phyloP scores from a whole-genome alignment of 192 early-diverging fungal genomes.

The Rhizoclosmatium sp. region DNA sequence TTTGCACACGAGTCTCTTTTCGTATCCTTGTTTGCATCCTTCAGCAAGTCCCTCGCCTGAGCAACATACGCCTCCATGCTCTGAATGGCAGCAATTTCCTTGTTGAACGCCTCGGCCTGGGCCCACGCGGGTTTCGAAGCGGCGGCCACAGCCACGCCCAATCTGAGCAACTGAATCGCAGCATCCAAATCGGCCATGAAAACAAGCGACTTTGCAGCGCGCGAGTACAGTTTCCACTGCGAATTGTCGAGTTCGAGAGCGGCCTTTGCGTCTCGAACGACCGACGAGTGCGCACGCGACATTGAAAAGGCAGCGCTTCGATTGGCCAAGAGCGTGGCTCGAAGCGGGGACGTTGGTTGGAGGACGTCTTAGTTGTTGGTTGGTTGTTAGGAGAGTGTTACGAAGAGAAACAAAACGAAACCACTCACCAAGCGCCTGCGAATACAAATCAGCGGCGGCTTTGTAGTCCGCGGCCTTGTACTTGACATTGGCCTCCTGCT shows the following conservation, averaged over 20 bases:
- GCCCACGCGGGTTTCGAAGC: not conserved
- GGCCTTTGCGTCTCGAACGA: slow-evolving; percentile 68
- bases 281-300: slow-evolving; percentile 65
- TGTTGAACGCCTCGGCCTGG: slow-evolving; percentile 12
- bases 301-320: slow-evolving; percentile 82
- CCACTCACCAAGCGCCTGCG: slow-evolving; percentile 70
- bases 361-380: not conserved
- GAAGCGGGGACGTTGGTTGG: slow-evolving; percentile 36
- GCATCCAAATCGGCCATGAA: slow-evolving; percentile 74
- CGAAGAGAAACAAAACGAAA: not conserved
- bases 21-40: not conserved
- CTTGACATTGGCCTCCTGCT: slow-evolving; percentile 71
- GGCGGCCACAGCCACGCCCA: slow-evolving; percentile 2
- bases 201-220: slow-evolving; percentile 78
- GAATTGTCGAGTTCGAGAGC: slow-evolving; percentile 66
- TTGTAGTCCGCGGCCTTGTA: slow-evolving; percentile 76
- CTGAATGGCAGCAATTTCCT: slow-evolving; percentile 15
- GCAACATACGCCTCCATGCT: not conserved
- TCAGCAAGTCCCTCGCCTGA: not conserved
- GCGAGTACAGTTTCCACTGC: slow-evolving; percentile 70
- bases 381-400: not conserved
- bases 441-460: slow-evolving; percentile 74
- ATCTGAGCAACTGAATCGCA: slow-evolving; percentile 42
- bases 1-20: not conserved
- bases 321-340: slow-evolving; percentile 77